Base-by-base conservation (phyloP, 2,329 filamentous ascomycete genomes). In the Epichloe festucae region DNA sequence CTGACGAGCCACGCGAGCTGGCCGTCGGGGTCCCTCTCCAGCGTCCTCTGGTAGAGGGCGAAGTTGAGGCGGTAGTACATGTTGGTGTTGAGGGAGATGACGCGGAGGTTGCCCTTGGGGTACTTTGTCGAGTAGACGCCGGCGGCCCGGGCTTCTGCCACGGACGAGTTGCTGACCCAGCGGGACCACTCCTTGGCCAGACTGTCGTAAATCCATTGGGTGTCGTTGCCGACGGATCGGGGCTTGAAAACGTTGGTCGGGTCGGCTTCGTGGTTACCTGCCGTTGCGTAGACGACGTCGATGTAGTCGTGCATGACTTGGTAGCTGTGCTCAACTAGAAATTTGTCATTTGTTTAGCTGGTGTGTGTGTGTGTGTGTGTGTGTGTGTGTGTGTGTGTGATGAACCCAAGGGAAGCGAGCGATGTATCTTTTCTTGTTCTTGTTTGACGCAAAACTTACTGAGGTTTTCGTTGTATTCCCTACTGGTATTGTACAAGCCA, bases 61-160 rank as follows among this genome's bases (percentile, higher is more conserved):
- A 75, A 78, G 66, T 82, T 81, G 54, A 72, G 64, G n/a, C 69
- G 71, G 61, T 82, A 81, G 64, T 75, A 80, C 54, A 80, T 63
- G 60, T 81, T 78, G 17, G 76, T 80, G 66, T 78, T 81, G 57
- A 81, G 66, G 4, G 77, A 79, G 58, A 82, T 79, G 57, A 82
- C 64, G 23, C 76, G 71, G 27, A 82, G 65, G 54, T 77, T 75
- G 17, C 67, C 69, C 31, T 62, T 58, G 5, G 70, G 65, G 45
- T 73, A 67, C 47, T 67, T 64, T 8, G 69, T 67, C 3, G 77
- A 75, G 60, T 79, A 81, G 14, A 67, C 71, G 19, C 75, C 77
- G 38, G 72, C 70, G 39, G 67, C 57, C 38, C 62, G 59, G 14
- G 70, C 66, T 3, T 64, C 65, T 3, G 62, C 58, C 1, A 55